Base-by-base conservation (phyloP, 2,329 filamentous ascomycete species). In the Penicillium griseofulvum region DNA sequence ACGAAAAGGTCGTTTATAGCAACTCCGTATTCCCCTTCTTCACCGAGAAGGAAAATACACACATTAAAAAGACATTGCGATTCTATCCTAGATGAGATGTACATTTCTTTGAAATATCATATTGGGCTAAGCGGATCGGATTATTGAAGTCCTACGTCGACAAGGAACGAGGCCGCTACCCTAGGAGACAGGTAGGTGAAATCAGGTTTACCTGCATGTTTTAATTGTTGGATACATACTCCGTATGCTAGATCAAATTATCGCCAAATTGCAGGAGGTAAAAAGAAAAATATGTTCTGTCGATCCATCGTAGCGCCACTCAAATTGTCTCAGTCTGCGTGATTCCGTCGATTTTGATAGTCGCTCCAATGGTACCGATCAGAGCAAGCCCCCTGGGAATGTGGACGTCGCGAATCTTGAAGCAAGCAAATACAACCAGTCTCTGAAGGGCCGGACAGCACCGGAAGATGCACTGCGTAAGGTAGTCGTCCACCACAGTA, bases 361-460 rank as follows among this genome's bases (percentile, higher is more conserved):
- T 63, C 8, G 62, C 63, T 31, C 57, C 56, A 3, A 65, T 54
- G 1, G 61, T 65, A 24, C 85, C 85, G 57, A 87, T 83, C 51
- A 87, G 69, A 9, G 83, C 81, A 51, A 87, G 79, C 14, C 81
- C 82, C 37, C 71, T 69, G 1, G 84, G 84, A 41, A 87, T 82
- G 4, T 77, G 71, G 3, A 84, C 77, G 52, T 83, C 81, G 37
- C 75, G 73, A 33, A 86, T 77, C 47, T 81, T 79, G 69, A 87
- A 87, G 68, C 84, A 87, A 5, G 81, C 83, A 71, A 87, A 87
- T 2, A 83, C 81, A 6, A 84, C 80, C 28, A 87, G 66, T 69
- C 85, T 83, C 55, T 74, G 74, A 38, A 84, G 67, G 11, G 68
- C 63, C 3, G 78, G 78, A 56, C 78, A 81, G 54, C 72, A 73